A percentile compares a stretch with the other conserved stretches of the same genome.
phyloP scores from a whole-genome alignment of 495 filamentous ascomycete species.

The Neurospora hispaniola region DNA sequence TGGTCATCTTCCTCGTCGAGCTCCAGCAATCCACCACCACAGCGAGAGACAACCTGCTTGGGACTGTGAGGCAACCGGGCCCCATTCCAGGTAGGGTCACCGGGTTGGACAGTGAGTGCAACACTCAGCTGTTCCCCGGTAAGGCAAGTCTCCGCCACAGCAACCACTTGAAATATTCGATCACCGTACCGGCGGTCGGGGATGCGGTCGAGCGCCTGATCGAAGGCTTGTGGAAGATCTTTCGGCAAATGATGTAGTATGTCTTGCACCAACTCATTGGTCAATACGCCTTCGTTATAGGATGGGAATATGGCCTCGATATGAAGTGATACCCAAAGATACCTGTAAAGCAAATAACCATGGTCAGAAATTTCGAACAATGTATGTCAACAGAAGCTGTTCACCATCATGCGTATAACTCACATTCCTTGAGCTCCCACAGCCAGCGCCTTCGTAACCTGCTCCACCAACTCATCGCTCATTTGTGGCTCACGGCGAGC shows the following conservation, averaged over 20 bases:
- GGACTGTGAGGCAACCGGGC: neutral
- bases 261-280: neutral
- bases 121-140: neutral
- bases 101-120: neutral
- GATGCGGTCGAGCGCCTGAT: neutral
- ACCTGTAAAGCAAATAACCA: too few species aligned
- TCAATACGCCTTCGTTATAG: neutral
- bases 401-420: too few species aligned
- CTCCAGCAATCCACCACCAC: neutral
- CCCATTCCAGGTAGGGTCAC: neutral
- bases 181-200: neutral
- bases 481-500: too few species aligned
- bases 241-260: neutral
- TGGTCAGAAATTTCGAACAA: too few species aligned
- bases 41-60: neutral
- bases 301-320: neutral
- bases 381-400: too few species aligned
- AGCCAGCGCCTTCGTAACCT: too few species aligned
- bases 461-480: too few species aligned
- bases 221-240: neutral
- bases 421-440: too few species aligned
- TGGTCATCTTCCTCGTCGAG: neutral
- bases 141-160: neutral
- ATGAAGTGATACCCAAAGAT: conserved; percentile 3
- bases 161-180: neutral